phyloP scores from a whole-genome alignment of 257 asterid species.

The Parsonsia alboflavescens region DNA sequence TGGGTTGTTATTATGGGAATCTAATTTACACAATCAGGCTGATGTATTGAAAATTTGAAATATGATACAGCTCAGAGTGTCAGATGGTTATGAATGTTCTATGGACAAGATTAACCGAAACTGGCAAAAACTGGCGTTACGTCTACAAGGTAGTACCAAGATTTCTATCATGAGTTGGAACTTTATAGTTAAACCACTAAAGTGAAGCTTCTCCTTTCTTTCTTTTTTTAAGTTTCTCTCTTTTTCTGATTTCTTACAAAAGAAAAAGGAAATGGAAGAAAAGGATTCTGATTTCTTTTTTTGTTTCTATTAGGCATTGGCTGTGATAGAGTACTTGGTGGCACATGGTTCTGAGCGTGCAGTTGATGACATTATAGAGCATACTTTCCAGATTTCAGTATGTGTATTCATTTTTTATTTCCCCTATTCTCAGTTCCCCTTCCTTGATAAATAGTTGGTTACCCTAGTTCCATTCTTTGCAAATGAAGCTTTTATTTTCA shows the following conservation, averaged over 20 bases:
- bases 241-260: no score
- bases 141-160: constrained; percentile 66
- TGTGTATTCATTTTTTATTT: constrained; percentile 27
- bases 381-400: constrained; percentile 90
- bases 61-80: constrained; percentile 72
- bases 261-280: constrained; percentile 1
- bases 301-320: constrained; percentile 53
- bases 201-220: no score
- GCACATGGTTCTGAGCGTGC: constrained; percentile 96
- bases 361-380: constrained; percentile 91
- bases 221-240: no score
- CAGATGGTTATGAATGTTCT: constrained; percentile 87
- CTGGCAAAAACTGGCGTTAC: constrained; percentile 82
- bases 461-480: constrained; percentile 1
- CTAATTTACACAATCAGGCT: constrained; percentile 13
- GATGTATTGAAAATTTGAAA: constrained; percentile 34
- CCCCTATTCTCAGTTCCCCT: constrained; percentile 6
- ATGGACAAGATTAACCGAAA: constrained; percentile 82
- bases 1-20: background rate
- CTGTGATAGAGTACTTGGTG: constrained; percentile 95
- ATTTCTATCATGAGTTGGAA: constrained; percentile 5
- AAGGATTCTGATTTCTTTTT: constrained; percentile 12
- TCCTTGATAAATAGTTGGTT: constrained; percentile 12
- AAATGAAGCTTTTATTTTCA: background rate
- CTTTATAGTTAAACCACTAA: constrained; percentile 5